These are phyloP conservation scores for Lactuca saligna DNA, from an alignment of 129 eudicot genomes.

Conservation along the genomic window DNA sequence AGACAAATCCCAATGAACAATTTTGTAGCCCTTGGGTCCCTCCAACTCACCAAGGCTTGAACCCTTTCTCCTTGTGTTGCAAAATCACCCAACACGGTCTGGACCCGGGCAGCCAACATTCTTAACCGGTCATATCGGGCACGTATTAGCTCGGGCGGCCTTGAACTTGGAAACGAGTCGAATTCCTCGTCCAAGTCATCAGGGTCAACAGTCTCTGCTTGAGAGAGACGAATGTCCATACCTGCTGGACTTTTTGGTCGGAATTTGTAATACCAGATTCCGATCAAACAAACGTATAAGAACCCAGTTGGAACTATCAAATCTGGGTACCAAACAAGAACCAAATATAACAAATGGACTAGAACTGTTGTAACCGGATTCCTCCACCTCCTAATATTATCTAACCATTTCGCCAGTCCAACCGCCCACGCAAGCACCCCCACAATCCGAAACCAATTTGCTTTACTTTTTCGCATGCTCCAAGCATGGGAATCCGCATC, in stretches of 20 bases:
- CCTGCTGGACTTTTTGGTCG: constrained; percentile 92
- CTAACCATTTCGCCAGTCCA: constrained; percentile 96
- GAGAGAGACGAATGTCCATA: constrained; percentile 89
- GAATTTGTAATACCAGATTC: constrained; percentile 91
- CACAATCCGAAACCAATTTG: constrained; percentile 95
- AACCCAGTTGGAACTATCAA: constrained; percentile 84
- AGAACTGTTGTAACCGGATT: constrained; percentile 83
- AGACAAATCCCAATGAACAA: constrained; percentile 84
- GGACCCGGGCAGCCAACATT: constrained; percentile 88
- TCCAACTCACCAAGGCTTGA: constrained; percentile 97
- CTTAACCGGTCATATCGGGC: constrained; percentile 80
- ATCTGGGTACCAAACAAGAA: constrained; percentile 96
- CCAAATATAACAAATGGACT: constrained; percentile 81
- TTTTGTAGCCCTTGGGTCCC: constrained; percentile 97
- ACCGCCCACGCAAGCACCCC: constrained; percentile 92
- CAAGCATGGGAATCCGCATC: constrained; percentile 92
- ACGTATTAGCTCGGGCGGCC: constrained; percentile 72
- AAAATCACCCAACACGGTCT: constrained; percentile 93
- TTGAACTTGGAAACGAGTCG: constrained; percentile 94
- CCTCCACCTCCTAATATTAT: constrained; percentile 80
- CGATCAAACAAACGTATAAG: constrained; percentile 74
- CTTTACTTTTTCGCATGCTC: constrained; percentile 97
- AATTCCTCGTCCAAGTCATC: constrained; percentile 96
- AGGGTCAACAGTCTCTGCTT: constrained; percentile 83
- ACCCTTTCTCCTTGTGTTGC: constrained; percentile 97